phyloP scores from a whole-genome alignment of 78 protist species.

The Dictyostelium firmibasis region DNA sequence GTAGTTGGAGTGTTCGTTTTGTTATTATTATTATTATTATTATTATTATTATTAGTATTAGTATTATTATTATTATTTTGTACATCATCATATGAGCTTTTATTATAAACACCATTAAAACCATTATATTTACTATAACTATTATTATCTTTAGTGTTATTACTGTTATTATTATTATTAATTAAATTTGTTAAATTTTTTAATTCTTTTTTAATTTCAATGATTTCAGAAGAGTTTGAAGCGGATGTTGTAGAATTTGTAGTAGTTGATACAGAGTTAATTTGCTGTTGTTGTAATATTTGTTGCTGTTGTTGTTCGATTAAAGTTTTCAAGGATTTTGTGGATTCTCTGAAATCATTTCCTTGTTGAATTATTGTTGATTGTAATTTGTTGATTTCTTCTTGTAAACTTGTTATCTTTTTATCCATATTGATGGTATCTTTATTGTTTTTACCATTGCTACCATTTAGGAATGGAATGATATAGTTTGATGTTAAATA shows the following conservation, averaged over 20 bases:
- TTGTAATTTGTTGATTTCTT: constrained; percentile 24
- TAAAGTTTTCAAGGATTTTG: constrained; percentile 4
- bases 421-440: neutral
- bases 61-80: neutral
- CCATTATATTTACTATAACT: neutral
- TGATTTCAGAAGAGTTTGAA: constrained; percentile 27
- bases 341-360: constrained; percentile 10
- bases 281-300: neutral
- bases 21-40: neutral
- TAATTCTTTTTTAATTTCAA: constrained; percentile 50
- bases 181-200: constrained; percentile 22
- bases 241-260: neutral
- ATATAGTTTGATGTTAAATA: constrained; percentile 45
- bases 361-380: constrained; percentile 3
- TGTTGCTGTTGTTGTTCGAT: constrained; percentile 23
- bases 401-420: constrained; percentile 21
- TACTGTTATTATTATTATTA: neutral
- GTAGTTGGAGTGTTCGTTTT: neutral
- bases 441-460: neutral
- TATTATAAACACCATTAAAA: neutral
- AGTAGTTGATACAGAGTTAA: neutral
- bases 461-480: constrained; percentile 18
- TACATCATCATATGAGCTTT: neutral
- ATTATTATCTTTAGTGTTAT: neutral
- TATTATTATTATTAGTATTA: neutral